phyloP scores from a whole-genome alignment of 192 early-diverging fungal species.

The Coemansia sp. region DNA sequence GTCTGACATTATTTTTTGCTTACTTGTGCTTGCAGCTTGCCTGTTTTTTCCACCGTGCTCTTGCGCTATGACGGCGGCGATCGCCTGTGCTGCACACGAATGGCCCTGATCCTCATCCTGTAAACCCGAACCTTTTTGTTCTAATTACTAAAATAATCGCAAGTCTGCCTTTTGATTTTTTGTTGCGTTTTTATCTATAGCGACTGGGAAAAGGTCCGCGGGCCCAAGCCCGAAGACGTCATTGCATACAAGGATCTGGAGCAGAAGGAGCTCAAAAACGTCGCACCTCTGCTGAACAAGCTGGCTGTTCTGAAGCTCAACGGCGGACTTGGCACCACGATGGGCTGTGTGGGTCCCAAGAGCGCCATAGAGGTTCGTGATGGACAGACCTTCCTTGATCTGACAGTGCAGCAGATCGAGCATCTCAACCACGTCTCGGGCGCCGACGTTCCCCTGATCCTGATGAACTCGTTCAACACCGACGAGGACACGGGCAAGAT shows the following conservation, averaged over 20 bases:
- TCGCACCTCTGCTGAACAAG: constrained; percentile 73
- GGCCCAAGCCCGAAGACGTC: constrained; percentile 87
- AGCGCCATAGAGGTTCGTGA: constrained; percentile 98
- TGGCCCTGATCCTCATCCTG: no score
- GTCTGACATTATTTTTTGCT: background rate
- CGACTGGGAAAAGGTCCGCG: constrained; percentile 94
- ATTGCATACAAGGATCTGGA: constrained; percentile 77
- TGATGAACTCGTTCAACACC: constrained; percentile 99
- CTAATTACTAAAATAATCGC: background rate
- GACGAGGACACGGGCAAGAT: constrained; percentile 96
- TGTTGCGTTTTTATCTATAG: constrained; percentile 47
- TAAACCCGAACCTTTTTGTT: background rate
- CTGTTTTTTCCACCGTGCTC: background rate
- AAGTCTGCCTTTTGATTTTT: background rate
- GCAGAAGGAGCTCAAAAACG: constrained; percentile 38
- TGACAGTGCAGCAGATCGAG: constrained; percentile 99
- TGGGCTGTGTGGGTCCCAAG: constrained; percentile 99
- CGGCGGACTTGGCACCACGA: constrained; percentile 98
- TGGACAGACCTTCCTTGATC: constrained; percentile 96
- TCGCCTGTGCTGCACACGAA: background rate
- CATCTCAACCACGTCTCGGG: constrained; percentile 88
- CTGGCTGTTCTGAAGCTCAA: constrained; percentile 99
- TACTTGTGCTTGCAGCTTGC: background rate
- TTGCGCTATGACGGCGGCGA: background rate
- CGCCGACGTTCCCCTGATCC: constrained; percentile 92